Percentiles rank a stretch among this genome's conserved stretches.
Evolutionary conservation across 495 filamentous ascomycete genomes (phyloP).

Genomic region (Penicillium coffeae): DNA sequence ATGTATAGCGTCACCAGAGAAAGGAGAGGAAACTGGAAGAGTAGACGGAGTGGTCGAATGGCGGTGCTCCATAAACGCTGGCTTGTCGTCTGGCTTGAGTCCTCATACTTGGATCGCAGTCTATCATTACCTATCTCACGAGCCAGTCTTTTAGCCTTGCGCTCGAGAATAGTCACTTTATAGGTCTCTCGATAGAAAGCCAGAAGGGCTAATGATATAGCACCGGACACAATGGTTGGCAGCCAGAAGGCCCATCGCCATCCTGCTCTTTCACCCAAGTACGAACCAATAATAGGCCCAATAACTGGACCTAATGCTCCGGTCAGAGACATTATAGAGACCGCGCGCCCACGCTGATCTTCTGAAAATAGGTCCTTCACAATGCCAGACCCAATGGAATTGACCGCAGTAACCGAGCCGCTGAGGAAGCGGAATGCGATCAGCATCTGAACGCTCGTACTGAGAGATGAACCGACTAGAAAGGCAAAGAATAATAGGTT

Average conservation of each 20-base stretch:
- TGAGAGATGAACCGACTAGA: constrained; percentile 4
- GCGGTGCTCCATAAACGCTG: background rate
- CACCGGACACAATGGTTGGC: constrained; percentile 5
- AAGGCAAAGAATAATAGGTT: constrained; percentile 5
- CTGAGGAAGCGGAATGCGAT: constrained; percentile 10
- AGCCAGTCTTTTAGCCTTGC: background rate
- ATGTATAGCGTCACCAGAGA: background rate
- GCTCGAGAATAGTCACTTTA: constrained; percentile 5
- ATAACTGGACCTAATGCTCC: constrained; percentile 4
- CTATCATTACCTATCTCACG: background rate
- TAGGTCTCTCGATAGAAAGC: constrained; percentile 7
- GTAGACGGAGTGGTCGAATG: background rate
- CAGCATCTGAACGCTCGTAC: constrained; percentile 6
- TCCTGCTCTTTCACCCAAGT: constrained; percentile 3
- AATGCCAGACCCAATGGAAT: constrained; percentile 6
- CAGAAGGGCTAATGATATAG: constrained; percentile 1
- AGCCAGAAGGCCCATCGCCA: constrained; percentile 11
- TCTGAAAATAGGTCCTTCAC: constrained; percentile 5
- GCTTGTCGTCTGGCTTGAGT: constrained; percentile 2
- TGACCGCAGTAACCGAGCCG: constrained; percentile 1
- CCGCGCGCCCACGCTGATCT: constrained; percentile 3
- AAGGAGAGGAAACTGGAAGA: background rate
- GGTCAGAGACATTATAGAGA: constrained; percentile 4
- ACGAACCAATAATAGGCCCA: constrained; percentile 6
- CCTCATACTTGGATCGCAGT: constrained; percentile 1